Evolutionary conservation across 306 rosid genomes (phyloP).

Genomic region (Luffa acutangula): DNA sequence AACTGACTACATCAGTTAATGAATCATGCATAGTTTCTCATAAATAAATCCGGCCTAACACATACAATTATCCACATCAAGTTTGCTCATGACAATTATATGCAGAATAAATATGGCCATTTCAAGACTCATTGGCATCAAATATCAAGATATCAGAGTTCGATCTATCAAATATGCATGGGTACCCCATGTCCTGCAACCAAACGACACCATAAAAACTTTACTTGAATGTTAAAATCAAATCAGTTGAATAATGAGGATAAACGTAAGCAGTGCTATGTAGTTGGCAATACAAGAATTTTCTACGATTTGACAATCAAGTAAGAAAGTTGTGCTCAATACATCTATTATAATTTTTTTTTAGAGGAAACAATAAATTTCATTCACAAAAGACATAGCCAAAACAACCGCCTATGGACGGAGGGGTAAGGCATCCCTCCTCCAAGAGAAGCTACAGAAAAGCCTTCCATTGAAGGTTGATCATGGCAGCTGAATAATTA

Average conservation of each 20-base stretch:
- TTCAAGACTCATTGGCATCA: not conserved
- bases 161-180: not conserved
- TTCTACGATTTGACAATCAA: not conserved
- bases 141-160: not conserved
- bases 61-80: not conserved
- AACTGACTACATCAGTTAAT: not conserved
- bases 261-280: not conserved
- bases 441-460: no score
- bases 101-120: not conserved
- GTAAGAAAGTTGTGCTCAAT: not conserved
- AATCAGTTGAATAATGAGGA: not conserved
- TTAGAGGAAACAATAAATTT: no score
- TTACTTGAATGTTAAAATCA: not conserved
- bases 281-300: not conserved
- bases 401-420: no score
- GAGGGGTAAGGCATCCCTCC: no score
- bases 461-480: no score
- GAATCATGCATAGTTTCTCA: not conserved
- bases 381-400: no score
- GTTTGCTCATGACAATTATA: not conserved
- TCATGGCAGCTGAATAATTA: no score
- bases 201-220: not conserved
- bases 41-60: not conserved
- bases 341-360: not conserved
- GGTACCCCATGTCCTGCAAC: not conserved